Evolutionary conservation across 2,329 filamentous ascomycete species (phyloP).

Genomic region (Eurotiales sp.): DNA sequence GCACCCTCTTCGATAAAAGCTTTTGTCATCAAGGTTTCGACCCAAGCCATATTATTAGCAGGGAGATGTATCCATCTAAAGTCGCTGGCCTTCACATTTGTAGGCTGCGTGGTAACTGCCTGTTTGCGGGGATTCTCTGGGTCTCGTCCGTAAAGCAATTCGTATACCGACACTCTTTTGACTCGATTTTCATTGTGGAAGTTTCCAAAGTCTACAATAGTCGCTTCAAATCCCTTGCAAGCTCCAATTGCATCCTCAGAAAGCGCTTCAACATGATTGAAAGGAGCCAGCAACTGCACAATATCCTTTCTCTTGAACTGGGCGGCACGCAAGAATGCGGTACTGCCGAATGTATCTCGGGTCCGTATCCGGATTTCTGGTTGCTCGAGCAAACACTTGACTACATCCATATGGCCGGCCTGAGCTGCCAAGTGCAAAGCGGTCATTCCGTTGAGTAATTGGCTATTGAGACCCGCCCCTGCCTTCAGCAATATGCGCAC

Average conservation of each 20-base stretch:
- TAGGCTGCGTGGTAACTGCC: slow-evolving; percentile 45
- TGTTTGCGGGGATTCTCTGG: slow-evolving; percentile 43
- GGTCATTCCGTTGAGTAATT: slow-evolving; percentile 37
- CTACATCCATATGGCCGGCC: slow-evolving; percentile 35
- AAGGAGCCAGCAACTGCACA: slow-evolving; percentile 32
- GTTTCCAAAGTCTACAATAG: slow-evolving; percentile 52
- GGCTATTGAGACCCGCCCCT: slow-evolving; percentile 35
- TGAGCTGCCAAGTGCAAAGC: slow-evolving; percentile 39
- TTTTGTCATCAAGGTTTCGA: slow-evolving; percentile 61
- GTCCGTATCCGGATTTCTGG: slow-evolving; percentile 29
- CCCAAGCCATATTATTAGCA: slow-evolving; percentile 56
- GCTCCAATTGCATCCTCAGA: slow-evolving; percentile 42
- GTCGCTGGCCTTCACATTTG: slow-evolving; percentile 45
- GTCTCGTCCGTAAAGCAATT: slow-evolving; percentile 52
- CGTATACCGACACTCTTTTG: slow-evolving; percentile 47
- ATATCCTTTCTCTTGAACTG: slow-evolving; percentile 38
- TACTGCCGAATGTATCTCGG: slow-evolving; percentile 38
- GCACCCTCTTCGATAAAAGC: slow-evolving; percentile 61
- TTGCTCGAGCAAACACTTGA: slow-evolving; percentile 32
- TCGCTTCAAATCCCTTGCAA: slow-evolving; percentile 49
- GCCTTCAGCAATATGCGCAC: slow-evolving; percentile 41
- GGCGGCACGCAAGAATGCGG: slow-evolving; percentile 38
- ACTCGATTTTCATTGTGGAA: slow-evolving; percentile 44
- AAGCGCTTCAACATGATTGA: slow-evolving; percentile 34
- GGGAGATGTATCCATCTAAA: slow-evolving; percentile 55